Percentiles rank a stretch among this genome's conserved stretches.
phyloP scores from a whole-genome alignment of 139 green algal species.

The Auxenochlorella pyrenoidosa region DNA sequence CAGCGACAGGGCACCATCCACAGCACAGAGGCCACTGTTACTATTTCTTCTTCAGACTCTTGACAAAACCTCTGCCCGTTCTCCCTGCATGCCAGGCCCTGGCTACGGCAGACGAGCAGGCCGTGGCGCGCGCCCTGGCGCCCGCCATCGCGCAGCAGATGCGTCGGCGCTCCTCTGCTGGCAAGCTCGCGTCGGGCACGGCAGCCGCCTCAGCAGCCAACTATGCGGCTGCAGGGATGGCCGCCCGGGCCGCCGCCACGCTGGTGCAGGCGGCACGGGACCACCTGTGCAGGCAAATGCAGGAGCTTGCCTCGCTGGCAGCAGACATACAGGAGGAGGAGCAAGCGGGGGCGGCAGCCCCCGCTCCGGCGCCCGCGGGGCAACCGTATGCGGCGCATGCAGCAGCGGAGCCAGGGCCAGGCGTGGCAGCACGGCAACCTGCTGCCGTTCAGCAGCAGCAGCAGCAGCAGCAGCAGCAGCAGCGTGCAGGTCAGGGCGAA shows the following conservation, averaged over 20 bases:
- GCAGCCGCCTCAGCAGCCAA: constrained; percentile 1
- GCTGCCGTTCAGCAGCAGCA: neutral
- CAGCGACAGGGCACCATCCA: too few relatives aligned
- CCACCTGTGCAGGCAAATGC: constrained; percentile 1
- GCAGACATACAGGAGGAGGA: constrained; percentile 15
- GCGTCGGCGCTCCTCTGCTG: neutral
- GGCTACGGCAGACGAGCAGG: constrained; percentile 16
- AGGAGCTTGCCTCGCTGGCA: neutral
- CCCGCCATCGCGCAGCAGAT: constrained; percentile 18
- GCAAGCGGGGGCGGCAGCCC: neutral
- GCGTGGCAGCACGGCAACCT: neutral
- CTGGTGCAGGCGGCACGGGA: constrained; percentile 22
- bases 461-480: neutral
- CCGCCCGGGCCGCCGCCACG: neutral
- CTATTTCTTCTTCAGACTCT: neutral
- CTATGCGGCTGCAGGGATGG: constrained; percentile 16
- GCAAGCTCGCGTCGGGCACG: neutral
- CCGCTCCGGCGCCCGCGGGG: neutral
- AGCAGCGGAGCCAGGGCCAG: neutral
- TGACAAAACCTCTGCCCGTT: neutral
- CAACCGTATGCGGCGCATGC: neutral
- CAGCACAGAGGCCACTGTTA: neutral
- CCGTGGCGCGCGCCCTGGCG: neutral
- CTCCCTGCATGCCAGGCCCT: neutral
- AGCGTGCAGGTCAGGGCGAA: neutral